Percentiles rank a stretch among this genome's conserved stretches.
Conservation (phyloP, 129 eudicot species). For the Apium graveolens region DNA sequence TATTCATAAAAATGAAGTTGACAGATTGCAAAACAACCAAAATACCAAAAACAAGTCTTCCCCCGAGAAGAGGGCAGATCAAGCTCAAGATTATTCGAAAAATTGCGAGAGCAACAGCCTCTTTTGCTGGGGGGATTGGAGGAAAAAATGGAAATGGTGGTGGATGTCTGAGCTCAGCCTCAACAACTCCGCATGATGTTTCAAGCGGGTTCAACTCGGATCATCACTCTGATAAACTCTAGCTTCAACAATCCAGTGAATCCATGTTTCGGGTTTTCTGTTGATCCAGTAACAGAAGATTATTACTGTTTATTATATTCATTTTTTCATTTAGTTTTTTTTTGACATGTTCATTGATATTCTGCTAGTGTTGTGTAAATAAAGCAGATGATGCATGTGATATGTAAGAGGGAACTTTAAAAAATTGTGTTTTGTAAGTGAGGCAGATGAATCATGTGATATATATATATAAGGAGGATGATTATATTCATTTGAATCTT, state of each 20-base stretch:
- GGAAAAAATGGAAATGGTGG: background rate
- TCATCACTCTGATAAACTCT: background rate
- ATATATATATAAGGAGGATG: background rate
- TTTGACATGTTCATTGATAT: background rate
- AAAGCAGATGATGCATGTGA: background rate
- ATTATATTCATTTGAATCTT: too few species aligned
- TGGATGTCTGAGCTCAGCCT: background rate
- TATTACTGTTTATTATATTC: background rate
- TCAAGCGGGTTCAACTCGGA: constrained; percentile 2
- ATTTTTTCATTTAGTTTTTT: background rate
- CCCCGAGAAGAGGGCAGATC: constrained; percentile 14
- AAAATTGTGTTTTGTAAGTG: background rate
- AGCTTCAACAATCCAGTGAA: background rate
- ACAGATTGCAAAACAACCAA: background rate
- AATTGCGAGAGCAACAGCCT: background rate
- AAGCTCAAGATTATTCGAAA: constrained; percentile 8
- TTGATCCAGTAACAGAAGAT: background rate
- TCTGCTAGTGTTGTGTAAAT: background rate
- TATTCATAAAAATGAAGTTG: background rate
- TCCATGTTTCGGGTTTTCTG: too few species aligned
- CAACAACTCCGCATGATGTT: background rate
- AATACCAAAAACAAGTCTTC: background rate
- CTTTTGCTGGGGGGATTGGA: background rate
- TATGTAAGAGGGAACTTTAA: background rate
- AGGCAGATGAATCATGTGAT: background rate